phyloP scores from a whole-genome alignment of 1,284 basidiomycete species.

The Ustilago shanxiensis region DNA sequence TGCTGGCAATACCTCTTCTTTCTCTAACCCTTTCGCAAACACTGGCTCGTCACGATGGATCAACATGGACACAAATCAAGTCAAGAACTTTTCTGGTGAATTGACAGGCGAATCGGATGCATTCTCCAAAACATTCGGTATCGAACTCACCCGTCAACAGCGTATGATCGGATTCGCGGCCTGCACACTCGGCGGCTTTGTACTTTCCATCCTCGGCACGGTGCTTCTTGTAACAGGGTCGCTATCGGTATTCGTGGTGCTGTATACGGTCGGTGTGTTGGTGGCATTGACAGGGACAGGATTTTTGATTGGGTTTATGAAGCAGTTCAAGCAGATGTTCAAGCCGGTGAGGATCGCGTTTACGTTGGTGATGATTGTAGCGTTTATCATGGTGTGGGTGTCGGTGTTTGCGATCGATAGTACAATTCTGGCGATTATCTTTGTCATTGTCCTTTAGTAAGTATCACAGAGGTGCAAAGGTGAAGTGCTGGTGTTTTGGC shows the following conservation, averaged over 20 bases:
- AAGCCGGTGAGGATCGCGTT: conserved; percentile 89
- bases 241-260: conserved; percentile 81
- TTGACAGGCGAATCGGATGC: conserved; percentile 63
- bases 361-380: conserved; percentile 80
- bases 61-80: conserved; percentile 61
- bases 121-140: conserved; percentile 58
- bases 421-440: conserved; percentile 57
- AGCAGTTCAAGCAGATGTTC: conserved; percentile 80
- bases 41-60: conserved; percentile 56
- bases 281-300: conserved; percentile 80
- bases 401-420: conserved; percentile 59
- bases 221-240: conserved; percentile 82
- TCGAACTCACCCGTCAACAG: conserved; percentile 63
- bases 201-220: conserved; percentile 82
- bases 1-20: conserved; percentile 7
- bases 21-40: conserved; percentile 30
- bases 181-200: conserved; percentile 72
- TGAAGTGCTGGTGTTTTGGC: conserved; percentile 1
- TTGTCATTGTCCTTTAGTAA: conserved; percentile 63
- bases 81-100: conserved; percentile 60
- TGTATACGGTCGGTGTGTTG: conserved; percentile 86
- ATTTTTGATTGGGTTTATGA: conserved; percentile 58
- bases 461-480: background rate
- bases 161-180: conserved; percentile 61
- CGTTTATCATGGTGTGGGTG: conserved; percentile 64